These are phyloP conservation scores for Rostrohypoxylon terebratum DNA, from an alignment of 495 filamentous ascomycete genomes.

Conservation along the genomic window DNA sequence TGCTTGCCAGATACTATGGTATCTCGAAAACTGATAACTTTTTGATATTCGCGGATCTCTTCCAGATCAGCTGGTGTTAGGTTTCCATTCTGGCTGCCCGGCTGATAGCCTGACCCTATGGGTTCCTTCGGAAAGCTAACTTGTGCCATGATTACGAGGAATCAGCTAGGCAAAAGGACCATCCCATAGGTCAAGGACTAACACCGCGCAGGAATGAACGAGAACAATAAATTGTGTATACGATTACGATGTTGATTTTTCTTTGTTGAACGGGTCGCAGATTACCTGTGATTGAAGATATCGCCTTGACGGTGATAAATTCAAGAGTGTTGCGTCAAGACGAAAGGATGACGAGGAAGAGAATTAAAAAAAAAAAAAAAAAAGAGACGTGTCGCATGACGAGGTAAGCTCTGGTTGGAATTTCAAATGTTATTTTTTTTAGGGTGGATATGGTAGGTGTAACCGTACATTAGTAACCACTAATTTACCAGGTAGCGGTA, in stretches of 20 bases:
- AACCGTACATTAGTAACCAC: constrained; percentile 20
- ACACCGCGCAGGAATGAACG: constrained; percentile 8
- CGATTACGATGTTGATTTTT: constrained; percentile 18
- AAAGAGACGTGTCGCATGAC: constrained; percentile 43
- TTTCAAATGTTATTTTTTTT: constrained; percentile 32
- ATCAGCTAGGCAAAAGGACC: constrained; percentile 24
- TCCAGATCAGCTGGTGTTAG: constrained; percentile 48
- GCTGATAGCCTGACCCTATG: constrained; percentile 28
- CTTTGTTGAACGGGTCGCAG: constrained; percentile 3
- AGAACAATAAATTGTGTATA: constrained; percentile 11
- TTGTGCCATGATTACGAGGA: constrained; percentile 41
- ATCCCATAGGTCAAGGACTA: constrained; percentile 28
- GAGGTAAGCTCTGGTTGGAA: constrained; percentile 25
- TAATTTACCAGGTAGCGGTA: neutral
- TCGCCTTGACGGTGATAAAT: constrained; percentile 15
- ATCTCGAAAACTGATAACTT: constrained; percentile 80
- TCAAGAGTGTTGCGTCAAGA: constrained; percentile 24
- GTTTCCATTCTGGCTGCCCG: constrained; percentile 30
- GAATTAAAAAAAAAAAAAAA: constrained; percentile 13
- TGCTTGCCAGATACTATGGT: constrained; percentile 80
- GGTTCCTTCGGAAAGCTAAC: constrained; percentile 32
- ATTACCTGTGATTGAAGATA: constrained; percentile 12
- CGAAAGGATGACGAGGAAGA: constrained; percentile 22
- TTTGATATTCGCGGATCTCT: constrained; percentile 71
- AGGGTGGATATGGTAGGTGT: constrained; percentile 13